Percentiles rank a stretch among this genome's conserved stretches.
phyloP scores from a whole-genome alignment of 2,329 filamentous ascomycete genomes.

The Talaromyces funiculosus region DNA sequence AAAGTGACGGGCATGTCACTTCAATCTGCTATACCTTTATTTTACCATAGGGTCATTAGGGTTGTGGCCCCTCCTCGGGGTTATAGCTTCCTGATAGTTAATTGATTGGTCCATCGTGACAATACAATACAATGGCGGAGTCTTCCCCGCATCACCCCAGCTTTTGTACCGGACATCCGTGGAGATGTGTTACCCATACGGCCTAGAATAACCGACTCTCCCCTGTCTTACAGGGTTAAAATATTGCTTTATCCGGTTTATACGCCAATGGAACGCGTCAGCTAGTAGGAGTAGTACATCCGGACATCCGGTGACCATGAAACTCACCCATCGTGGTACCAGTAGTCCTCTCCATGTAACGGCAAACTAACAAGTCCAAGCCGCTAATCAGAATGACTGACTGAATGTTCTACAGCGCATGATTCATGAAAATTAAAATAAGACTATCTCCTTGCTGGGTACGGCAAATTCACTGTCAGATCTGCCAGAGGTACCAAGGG shows the following conservation, averaged over 20 bases:
- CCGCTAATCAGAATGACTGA: not conserved
- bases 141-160: conserved; percentile 1
- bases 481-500: not conserved
- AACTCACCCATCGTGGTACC: not conserved
- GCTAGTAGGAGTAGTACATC: not conserved
- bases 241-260: not conserved
- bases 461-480: not conserved
- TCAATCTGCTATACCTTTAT: not conserved
- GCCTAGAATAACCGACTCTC: not conserved
- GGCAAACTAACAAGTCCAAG: not conserved
- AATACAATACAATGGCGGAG: not conserved
- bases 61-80: not conserved
- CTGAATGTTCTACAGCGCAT: not conserved
- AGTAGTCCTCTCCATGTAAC: not conserved
- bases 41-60: not conserved
- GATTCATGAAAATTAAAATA: not conserved
- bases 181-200: not conserved
- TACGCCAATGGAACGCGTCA: not conserved
- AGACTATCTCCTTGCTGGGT: not conserved
- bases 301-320: not conserved
- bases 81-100: not conserved
- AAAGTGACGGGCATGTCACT: no score
- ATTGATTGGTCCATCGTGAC: not conserved
- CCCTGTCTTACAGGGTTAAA: not conserved
- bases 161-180: not conserved